phyloP scores from a whole-genome alignment of 352 stramenopile genomes.

The Pythium utonaiense region DNA sequence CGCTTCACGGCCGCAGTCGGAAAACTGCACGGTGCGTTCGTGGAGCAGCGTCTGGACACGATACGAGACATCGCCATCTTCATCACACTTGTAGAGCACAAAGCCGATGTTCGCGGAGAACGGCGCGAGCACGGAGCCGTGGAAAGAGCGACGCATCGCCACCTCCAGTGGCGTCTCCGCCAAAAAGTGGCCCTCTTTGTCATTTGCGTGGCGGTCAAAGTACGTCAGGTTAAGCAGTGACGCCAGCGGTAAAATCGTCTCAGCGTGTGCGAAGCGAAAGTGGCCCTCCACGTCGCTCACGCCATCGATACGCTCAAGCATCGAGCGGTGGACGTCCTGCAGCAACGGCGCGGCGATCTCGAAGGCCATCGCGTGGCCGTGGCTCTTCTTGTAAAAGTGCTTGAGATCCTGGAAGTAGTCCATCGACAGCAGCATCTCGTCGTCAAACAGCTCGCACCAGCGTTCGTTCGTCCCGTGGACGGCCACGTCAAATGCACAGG shows the following conservation, averaged over 20 bases:
- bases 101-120: slow-evolving; percentile 84
- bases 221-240: slow-evolving; percentile 72
- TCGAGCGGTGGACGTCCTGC: slow-evolving; percentile 54
- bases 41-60: slow-evolving; percentile 64
- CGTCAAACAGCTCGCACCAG: slow-evolving; percentile 70
- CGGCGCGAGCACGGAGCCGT: slow-evolving; percentile 51
- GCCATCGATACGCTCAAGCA: slow-evolving; percentile 40
- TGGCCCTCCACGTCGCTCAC: slow-evolving; percentile 43
- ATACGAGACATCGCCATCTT: slow-evolving; percentile 19
- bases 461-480: slow-evolving; percentile 37
- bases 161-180: slow-evolving; percentile 51
- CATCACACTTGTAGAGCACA: slow-evolving; percentile 67
- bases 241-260: slow-evolving; percentile 75
- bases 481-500: slow-evolving; percentile 77
- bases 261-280: slow-evolving; percentile 84
- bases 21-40: slow-evolving; percentile 54
- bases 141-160: slow-evolving; percentile 48
- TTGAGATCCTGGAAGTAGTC: slow-evolving; percentile 88
- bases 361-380: slow-evolving; percentile 63
- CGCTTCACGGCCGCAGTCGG: slow-evolving; percentile 35
- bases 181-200: slow-evolving; percentile 56
- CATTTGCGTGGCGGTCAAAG: slow-evolving; percentile 56
- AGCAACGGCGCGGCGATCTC: slow-evolving; percentile 74
- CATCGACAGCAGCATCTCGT: slow-evolving; percentile 67
- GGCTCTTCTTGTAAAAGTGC: slow-evolving; percentile 83